Evolutionary conservation across 306 rosid genomes (phyloP), one percentile per base, ranked within the genome.

Genomic region (Prunus padus): DNA sequence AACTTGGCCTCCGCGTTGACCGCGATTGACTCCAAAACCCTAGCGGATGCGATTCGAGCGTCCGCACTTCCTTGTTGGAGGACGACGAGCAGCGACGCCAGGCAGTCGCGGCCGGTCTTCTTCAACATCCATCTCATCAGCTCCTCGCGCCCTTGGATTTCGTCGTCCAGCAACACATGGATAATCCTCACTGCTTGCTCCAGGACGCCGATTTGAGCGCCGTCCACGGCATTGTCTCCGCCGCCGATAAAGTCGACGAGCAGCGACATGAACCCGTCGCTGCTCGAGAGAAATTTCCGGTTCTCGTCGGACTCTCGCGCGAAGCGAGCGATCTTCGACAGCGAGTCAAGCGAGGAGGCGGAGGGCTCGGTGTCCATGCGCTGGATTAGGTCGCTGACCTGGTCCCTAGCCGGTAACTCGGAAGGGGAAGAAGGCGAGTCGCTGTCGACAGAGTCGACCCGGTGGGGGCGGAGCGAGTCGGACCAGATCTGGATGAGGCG

Each of bases 401-500:
- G 89, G 16, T 83, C 87, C 5, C 57, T 73, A 0, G 91, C 81
- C n/a, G 77, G 79, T 8, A 42, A 23, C 22, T n/a, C 71, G 0
- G 83, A 52, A 30, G 56, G 59, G 2, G 76, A 42, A 26, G 73
- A 0, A 0, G 79, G 57, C 0, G 88, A 72, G 16, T 79, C 81
- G 77, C 72, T 45, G 42, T 87, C 81, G 79, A 69, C 47, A 13
- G 95, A 86, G 76, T 88, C 77, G 18, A 77, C 66, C 3, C 82
- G 87, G 62, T n/a, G 80, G 13, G 22, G 77, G 3, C 4, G 69
- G 20, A 79, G 73, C 28, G 97, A 92, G 76, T 95, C 97, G 2
- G 90, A 85, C 99, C 99, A 95, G 86, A 90, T 89, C 97, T 89
- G 88, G 76, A 95, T 95, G 52, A 95, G 97, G 3, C 98, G 86